Evolutionary conservation across 768 basidiomycete genomes (phyloP).

Genomic region (Rubroboletus pulcherrimus): DNA sequence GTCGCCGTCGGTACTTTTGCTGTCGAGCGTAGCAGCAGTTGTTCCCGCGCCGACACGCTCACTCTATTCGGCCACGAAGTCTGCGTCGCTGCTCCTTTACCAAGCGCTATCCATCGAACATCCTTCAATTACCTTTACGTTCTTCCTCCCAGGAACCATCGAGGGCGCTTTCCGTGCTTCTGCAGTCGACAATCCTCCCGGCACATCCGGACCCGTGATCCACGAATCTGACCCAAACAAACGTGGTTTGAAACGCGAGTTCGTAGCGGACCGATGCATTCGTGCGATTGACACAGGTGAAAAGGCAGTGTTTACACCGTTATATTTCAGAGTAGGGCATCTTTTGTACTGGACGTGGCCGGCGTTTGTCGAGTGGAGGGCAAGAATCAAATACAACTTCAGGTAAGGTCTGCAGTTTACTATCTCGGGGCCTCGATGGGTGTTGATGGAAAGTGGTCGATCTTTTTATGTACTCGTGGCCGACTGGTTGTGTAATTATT

Average conservation of each 20-base stretch:
- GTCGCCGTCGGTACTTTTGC: slow-evolving; percentile 69
- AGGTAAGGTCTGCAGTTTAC: slow-evolving; percentile 5
- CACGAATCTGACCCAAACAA: slow-evolving; percentile 52
- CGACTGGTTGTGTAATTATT: background rate
- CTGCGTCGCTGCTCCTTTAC: slow-evolving; percentile 72
- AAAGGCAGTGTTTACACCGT: slow-evolving; percentile 58
- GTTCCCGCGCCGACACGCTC: slow-evolving; percentile 85
- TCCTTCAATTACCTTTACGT: slow-evolving; percentile 59
- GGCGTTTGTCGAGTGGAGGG: slow-evolving; percentile 50
- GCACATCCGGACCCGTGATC: slow-evolving; percentile 27
- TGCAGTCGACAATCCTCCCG: slow-evolving; percentile 57
- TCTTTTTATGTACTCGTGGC: background rate
- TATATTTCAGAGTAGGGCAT: slow-evolving; percentile 43
- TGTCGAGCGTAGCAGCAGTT: slow-evolving; percentile 75
- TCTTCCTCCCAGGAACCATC: slow-evolving; percentile 64
- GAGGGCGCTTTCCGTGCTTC: slow-evolving; percentile 77
- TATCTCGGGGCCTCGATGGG: background rate
- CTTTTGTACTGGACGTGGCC: slow-evolving; percentile 67
- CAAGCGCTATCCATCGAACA: slow-evolving; percentile 81
- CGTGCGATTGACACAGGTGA: slow-evolving; percentile 55
- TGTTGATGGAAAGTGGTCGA: background rate
- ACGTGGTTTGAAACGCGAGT: slow-evolving; percentile 53
- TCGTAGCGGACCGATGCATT: slow-evolving; percentile 59
- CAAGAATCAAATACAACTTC: slow-evolving; percentile 65
- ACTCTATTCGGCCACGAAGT: slow-evolving; percentile 81